A percentile compares a stretch with the other conserved stretches of the same genome.
These are phyloP conservation scores for Pythium rhizo-oryzae DNA, from an alignment of 352 stramenopile species.

Conservation along the genomic window DNA sequence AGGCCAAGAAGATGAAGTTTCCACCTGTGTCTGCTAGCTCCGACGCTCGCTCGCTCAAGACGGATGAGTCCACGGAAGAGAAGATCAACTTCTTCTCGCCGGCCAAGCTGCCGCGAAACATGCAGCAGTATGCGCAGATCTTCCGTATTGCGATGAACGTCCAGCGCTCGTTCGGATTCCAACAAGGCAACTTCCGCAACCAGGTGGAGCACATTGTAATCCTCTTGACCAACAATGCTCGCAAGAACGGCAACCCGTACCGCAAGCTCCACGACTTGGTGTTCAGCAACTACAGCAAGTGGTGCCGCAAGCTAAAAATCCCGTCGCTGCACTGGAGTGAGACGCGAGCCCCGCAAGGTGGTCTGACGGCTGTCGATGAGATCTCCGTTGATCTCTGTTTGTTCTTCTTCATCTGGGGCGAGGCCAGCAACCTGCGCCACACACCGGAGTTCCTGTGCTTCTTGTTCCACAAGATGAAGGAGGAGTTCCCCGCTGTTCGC, in stretches of 20 bases:
- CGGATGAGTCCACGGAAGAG: conserved; percentile 41
- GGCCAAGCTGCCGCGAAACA: conserved; percentile 64
- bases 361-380: conserved; percentile 87
- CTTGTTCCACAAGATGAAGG: conserved; percentile 96
- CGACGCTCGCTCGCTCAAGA: conserved; percentile 72
- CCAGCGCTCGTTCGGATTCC: conserved; percentile 85
- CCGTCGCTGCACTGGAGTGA: conserved; percentile 72
- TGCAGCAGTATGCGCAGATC: conserved; percentile 86
- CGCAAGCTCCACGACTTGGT: conserved; percentile 80
- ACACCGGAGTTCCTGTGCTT: conserved; percentile 98
- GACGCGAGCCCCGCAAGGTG: conserved; percentile 67
- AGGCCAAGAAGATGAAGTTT: conserved; percentile 35
- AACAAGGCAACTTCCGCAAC: conserved; percentile 91
- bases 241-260: conserved; percentile 80
- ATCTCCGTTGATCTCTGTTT: conserved; percentile 89
- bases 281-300: conserved; percentile 90
- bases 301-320: conserved; percentile 84
- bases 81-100: conserved; percentile 86
- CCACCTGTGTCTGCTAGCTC: conserved; percentile 74
- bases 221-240: conserved; percentile 93
- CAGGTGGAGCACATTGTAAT: conserved; percentile 98
- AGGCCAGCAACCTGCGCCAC: conserved; percentile 97
- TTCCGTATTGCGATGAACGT: conserved; percentile 86
- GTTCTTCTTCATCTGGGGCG: conserved; percentile 99
- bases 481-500: conserved; percentile 77